Conservation (phyloP, 805 yeast genomes). For the Yamadazyma paraphyllophila region DNA sequence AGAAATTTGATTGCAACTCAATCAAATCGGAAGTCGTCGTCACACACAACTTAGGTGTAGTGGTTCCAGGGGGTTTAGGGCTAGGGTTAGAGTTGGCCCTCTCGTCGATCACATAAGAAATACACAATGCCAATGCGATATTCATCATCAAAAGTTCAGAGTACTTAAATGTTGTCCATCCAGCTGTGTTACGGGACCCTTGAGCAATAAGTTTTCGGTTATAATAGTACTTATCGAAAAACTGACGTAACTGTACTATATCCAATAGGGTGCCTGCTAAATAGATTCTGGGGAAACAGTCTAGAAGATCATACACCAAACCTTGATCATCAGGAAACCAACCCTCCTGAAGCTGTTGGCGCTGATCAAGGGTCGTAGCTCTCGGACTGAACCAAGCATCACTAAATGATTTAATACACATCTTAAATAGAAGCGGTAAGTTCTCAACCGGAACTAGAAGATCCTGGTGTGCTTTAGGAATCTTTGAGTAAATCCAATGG, state of each 20-base stretch:
- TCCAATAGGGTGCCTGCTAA: constrained; percentile 23
- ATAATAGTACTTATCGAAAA: constrained; percentile 26
- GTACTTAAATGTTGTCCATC: constrained; percentile 17
- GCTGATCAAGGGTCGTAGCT: constrained; percentile 8
- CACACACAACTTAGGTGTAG: neutral
- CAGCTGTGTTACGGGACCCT: neutral
- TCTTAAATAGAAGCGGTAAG: constrained; percentile 25
- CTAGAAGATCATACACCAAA: constrained; percentile 27
- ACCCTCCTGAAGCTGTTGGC: constrained; percentile 8
- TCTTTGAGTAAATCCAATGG: constrained; percentile 27
- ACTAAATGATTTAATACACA: constrained; percentile 13
- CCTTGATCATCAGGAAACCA: constrained; percentile 21
- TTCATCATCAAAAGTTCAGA: constrained; percentile 37
- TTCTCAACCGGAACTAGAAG: constrained; percentile 30
- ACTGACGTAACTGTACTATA: constrained; percentile 13
- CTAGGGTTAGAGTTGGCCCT: neutral
- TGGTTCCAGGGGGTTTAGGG: neutral
- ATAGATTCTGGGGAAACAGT: constrained; percentile 22
- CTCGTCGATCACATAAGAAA: constrained; percentile 21
- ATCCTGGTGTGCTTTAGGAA: constrained; percentile 22
- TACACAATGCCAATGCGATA: constrained; percentile 24
- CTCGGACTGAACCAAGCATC: constrained; percentile 14
- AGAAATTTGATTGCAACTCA: constrained; percentile 18
- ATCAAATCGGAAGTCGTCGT: constrained; percentile 15
- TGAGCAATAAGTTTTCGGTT: neutral